phyloP scores from a whole-genome alignment of 192 early-diverging fungal genomes.

The Umbelopsis isabellina region DNA sequence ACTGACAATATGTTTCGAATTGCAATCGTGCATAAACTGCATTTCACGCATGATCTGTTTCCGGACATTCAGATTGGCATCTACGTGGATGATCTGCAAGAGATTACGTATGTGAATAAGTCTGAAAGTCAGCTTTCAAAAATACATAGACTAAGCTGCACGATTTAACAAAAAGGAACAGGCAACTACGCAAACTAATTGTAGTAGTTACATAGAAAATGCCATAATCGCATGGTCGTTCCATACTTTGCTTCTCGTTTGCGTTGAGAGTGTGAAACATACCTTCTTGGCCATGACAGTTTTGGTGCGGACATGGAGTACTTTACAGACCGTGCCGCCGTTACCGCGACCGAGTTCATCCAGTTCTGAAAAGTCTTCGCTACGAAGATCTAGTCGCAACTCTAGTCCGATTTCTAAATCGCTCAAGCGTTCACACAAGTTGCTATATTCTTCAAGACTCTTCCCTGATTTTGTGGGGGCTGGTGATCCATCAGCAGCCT shows the following conservation, averaged over 20 bases:
- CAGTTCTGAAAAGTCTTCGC: slow-evolving; percentile 79
- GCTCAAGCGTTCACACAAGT: slow-evolving; percentile 46
- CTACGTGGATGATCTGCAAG: slow-evolving; percentile 30
- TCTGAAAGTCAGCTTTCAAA: not conserved
- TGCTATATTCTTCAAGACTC: slow-evolving; percentile 33
- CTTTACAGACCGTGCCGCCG: slow-evolving; percentile 89
- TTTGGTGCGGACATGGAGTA: slow-evolving; percentile 82
- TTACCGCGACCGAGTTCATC: slow-evolving; percentile 89
- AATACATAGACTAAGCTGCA: not conserved
- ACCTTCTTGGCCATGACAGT: slow-evolving; percentile 96
- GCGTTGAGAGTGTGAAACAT: not conserved
- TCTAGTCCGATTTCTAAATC: slow-evolving; percentile 75
- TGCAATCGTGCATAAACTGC: slow-evolving; percentile 94
- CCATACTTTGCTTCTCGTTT: too few species aligned
- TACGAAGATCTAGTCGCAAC: slow-evolving; percentile 74
- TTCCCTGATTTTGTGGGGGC: slow-evolving; percentile 32
- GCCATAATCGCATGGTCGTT: too few species aligned
- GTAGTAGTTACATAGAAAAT: too few species aligned
- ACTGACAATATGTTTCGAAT: slow-evolving; percentile 92
- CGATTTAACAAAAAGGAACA: not conserved
- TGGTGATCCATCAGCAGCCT: slow-evolving; percentile 31
- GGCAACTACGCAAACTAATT: too few species aligned
- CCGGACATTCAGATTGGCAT: slow-evolving; percentile 69
- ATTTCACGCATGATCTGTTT: slow-evolving; percentile 95
- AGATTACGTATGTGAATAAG: not conserved